phyloP scores from a whole-genome alignment of 179 eudicot species.

The Drosera spatulata region DNA sequence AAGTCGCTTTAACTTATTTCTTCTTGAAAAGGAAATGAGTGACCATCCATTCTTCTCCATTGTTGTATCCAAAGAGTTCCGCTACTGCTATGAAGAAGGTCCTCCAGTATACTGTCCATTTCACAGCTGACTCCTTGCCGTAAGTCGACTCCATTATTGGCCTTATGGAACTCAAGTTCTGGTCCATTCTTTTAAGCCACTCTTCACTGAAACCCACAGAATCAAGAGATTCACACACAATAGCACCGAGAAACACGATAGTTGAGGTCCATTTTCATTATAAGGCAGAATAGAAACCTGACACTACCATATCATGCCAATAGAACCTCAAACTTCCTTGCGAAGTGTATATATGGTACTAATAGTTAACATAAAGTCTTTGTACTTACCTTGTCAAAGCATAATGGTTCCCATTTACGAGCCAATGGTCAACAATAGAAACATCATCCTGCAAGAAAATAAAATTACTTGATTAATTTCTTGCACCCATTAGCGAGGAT shows the following conservation, averaged over 20 bases:
- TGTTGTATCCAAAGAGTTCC: constrained; percentile 73
- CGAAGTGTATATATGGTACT: too few species aligned
- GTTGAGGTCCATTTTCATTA: too few species aligned
- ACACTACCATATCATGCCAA: too few species aligned
- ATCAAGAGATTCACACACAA: background rate
- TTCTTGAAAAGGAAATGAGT: constrained; percentile 73
- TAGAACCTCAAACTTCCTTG: too few species aligned
- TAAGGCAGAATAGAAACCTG: too few species aligned
- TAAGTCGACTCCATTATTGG: constrained; percentile 93
- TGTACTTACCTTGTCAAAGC: constrained; percentile 71
- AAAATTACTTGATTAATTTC: too few species aligned
- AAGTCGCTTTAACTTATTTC: constrained; percentile 20
- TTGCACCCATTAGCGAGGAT: too few species aligned
- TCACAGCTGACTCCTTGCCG: constrained; percentile 72
- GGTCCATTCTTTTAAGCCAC: constrained; percentile 90
- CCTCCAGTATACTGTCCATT: constrained; percentile 97
- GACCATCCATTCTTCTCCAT: constrained; percentile 99
- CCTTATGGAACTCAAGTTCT: constrained; percentile 37
- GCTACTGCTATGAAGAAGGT: constrained; percentile 93
- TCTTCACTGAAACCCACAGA: constrained; percentile 55
- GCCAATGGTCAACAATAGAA: constrained; percentile 84
- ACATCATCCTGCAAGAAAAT: constrained; percentile 72
- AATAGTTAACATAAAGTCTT: background rate
- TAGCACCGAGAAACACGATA: too few species aligned
- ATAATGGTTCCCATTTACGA: constrained; percentile 87